Evolutionary conservation across 768 basidiomycete genomes (phyloP), one percentile per base, ranked within the genome.

Genomic region (Boletus tylopilopsis): DNA sequence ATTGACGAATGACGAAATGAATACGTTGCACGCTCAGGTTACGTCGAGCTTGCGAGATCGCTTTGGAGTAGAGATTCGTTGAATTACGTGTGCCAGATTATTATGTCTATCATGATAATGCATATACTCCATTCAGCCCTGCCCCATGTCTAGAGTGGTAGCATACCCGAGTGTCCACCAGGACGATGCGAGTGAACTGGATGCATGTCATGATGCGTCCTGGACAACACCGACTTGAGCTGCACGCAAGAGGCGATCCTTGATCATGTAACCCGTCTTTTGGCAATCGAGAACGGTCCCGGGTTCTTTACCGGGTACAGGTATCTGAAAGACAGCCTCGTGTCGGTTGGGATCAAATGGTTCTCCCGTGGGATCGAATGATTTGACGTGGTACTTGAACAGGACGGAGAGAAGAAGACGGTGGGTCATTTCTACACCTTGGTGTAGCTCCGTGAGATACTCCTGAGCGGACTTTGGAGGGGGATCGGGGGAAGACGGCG

Each of bases 191-290:
- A 50, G 27, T 22, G 40, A 22, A 18, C 42, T 22, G 34, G 39
- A 29, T 12, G 49, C 22, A 45, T 24, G 42, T 74, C 64, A 75
- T 57, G 67, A 61, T 7, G 68, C 66, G 51, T 88, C 85, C 70
- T 92, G 88, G 16, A 85, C 94, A 23, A 97, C 94, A 49, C 95
- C 96, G 49, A 98, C 96, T 74, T 97, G 93, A 19, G 96, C 94
- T 4, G 96, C 92, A 49, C 96, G 80, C 66, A 99, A 70, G 49
- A 94, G 81, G 53, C 96, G 81, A 57, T 92, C 90, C 73, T 95
- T 96, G 73, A 99, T 93, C 72, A 77, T 91, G 74, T 91, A 98
- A 4, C 94, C 94, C 47, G 76, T 75, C 74, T 95, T 94, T 67
- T 89, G 87, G 65, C 88, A 90, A 64, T 95, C 90, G 39, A 96